Evolutionary conservation across 768 basidiomycete species (phyloP).

Genomic region (Boletus vinaceobasis): DNA sequence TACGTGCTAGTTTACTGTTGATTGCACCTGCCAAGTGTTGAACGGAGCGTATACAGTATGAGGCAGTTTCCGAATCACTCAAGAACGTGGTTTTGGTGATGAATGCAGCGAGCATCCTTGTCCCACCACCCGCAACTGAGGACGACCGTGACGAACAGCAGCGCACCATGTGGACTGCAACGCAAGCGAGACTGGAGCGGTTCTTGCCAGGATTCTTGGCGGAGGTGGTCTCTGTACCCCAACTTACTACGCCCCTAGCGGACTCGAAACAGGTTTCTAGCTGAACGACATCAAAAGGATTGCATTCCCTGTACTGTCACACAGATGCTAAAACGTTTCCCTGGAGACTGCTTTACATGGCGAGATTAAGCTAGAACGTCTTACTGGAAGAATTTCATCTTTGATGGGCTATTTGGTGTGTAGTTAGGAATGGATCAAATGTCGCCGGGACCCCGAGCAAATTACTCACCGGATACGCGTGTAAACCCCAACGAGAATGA

Average conservation of each 20-base stretch:
- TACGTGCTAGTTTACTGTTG: constrained; percentile 28
- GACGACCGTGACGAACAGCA: constrained; percentile 57
- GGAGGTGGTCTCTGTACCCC: constrained; percentile 55
- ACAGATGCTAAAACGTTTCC: not conserved
- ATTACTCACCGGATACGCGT: constrained; percentile 49
- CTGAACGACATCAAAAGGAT: constrained; percentile 7
- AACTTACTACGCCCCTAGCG: not conserved
- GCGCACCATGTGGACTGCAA: constrained; percentile 77
- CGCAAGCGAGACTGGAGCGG: constrained; percentile 81
- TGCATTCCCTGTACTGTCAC: constrained; percentile 3
- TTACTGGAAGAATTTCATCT: constrained; percentile 55
- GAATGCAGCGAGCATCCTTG: constrained; percentile 82
- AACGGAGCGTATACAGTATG: constrained; percentile 53
- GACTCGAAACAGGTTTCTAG: constrained; percentile 13
- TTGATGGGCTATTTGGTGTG: constrained; percentile 45
- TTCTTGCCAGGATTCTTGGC: constrained; percentile 89
- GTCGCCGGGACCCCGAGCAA: not conserved
- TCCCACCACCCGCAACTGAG: constrained; percentile 46
- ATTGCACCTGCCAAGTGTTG: not conserved
- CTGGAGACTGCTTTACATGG: not conserved
- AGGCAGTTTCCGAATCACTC: constrained; percentile 93
- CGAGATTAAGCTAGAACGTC: not conserved
- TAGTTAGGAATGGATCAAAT: not conserved
- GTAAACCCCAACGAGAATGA: constrained; percentile 42
- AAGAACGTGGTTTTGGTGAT: constrained; percentile 97